These are phyloP conservation scores for Epichloe sibirici DNA, from an alignment of 2,329 filamentous ascomycete genomes.

Conservation along the genomic window DNA sequence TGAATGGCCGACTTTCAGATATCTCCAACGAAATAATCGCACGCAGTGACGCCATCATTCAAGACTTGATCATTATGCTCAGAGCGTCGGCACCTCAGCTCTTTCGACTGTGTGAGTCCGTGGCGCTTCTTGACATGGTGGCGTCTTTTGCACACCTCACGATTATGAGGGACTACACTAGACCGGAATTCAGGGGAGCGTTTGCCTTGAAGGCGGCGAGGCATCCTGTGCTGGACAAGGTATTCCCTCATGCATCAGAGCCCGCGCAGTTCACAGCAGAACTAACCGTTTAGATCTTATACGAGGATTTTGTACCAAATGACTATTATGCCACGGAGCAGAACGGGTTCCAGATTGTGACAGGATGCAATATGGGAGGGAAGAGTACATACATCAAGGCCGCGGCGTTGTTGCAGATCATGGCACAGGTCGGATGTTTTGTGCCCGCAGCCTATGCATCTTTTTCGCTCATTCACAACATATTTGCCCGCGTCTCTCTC, in stretches of 20 bases:
- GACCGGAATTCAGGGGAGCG: slow-evolving; percentile 55
- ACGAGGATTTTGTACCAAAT: slow-evolving; percentile 67
- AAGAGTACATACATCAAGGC: slow-evolving; percentile 92
- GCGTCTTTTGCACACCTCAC: slow-evolving; percentile 63
- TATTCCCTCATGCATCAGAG: slow-evolving; percentile 10
- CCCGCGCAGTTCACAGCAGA: slow-evolving; percentile 7
- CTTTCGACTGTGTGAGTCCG: slow-evolving; percentile 75
- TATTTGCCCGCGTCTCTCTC: slow-evolving; percentile 79
- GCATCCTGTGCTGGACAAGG: slow-evolving; percentile 68
- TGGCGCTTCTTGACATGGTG: slow-evolving; percentile 81
- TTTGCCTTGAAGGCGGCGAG: slow-evolving; percentile 62
- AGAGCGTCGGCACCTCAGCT: slow-evolving; percentile 57
- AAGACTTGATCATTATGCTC: slow-evolving; percentile 60
- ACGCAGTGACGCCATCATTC: slow-evolving; percentile 68
- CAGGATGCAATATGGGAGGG: slow-evolving; percentile 95
- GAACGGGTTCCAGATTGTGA: slow-evolving; percentile 81
- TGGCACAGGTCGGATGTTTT: slow-evolving; percentile 89
- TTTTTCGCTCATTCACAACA: slow-evolving; percentile 65
- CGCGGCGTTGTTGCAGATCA: slow-evolving; percentile 72
- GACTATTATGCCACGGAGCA: slow-evolving; percentile 77
- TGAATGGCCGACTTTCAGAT: slow-evolving; percentile 65
- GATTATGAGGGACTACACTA: slow-evolving; percentile 45
- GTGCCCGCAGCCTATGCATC: slow-evolving; percentile 77
- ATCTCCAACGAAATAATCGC: slow-evolving; percentile 74
- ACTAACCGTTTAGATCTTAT: slow-evolving; percentile 35